A percentile compares a stretch with the other conserved stretches of the same genome.
Evolutionary conservation across 2,329 filamentous ascomycete species (phyloP).

Genomic region (Neofusicoccum parvum): DNA sequence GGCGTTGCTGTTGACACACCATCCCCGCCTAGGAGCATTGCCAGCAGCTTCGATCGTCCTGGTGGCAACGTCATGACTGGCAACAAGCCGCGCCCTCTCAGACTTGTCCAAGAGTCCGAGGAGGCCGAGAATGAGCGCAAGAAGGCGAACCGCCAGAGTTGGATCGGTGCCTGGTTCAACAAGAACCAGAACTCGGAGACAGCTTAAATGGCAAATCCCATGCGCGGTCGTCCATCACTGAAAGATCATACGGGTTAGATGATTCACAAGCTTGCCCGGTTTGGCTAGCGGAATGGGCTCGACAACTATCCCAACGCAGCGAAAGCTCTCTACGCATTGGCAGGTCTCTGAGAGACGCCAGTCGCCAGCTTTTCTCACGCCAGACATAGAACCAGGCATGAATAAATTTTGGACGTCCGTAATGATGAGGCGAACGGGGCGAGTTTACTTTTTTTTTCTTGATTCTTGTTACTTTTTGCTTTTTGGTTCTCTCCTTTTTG

Average conservation of each 20-base stretch:
- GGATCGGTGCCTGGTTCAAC: conserved; percentile 30
- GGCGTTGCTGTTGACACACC: conserved; percentile 40
- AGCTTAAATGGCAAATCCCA: neutral
- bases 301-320: neutral
- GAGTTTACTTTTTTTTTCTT: neutral
- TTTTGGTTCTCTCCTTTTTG: neutral
- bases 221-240: neutral
- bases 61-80: conserved; percentile 49
- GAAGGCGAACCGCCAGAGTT: conserved; percentile 48
- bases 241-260: neutral
- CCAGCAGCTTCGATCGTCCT: conserved; percentile 34
- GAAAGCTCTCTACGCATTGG: neutral
- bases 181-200: neutral
- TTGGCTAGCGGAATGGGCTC: neutral
- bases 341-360: conserved; percentile 8
- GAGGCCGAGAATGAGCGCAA: conserved; percentile 45
- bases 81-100: conserved; percentile 78
- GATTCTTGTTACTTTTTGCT: neutral
- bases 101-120: conserved; percentile 76
- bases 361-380: neutral
- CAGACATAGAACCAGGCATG: neutral
- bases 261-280: conserved; percentile 5
- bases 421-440: conserved; percentile 10
- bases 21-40: conserved; percentile 60
- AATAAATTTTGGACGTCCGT: conserved; percentile 8